A percentile compares a stretch with the other conserved stretches of the same genome.
Evolutionary conservation across 805 yeast species (phyloP).

Genomic region (Saccharomycopsis vini): DNA sequence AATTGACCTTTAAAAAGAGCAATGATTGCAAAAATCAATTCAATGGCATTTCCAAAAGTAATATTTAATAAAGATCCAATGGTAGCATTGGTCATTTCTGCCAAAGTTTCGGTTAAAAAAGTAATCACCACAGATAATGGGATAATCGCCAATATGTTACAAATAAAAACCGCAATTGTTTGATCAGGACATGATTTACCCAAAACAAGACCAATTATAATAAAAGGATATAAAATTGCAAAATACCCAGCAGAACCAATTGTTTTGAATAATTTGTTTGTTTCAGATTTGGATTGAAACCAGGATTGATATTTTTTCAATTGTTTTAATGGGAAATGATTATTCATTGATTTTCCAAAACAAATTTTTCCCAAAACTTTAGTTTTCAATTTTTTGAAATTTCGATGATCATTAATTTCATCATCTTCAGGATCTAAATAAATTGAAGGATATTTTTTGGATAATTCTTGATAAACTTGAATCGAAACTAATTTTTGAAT

Average conservation of each 20-base stretch:
- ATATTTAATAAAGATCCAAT: slow-evolving; percentile 17
- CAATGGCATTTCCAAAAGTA: slow-evolving; percentile 19
- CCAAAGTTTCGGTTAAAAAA: slow-evolving; percentile 15
- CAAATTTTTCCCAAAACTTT: neutral
- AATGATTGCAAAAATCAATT: slow-evolving; percentile 16
- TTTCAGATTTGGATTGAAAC: slow-evolving; percentile 1
- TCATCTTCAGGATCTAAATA: slow-evolving; percentile 7
- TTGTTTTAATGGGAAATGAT: slow-evolving; percentile 3
- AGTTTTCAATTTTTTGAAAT: slow-evolving; percentile 5
- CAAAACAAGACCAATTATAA: slow-evolving; percentile 15
- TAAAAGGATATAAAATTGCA: slow-evolving; percentile 14
- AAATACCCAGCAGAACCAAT: slow-evolving; percentile 14
- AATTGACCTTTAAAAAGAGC: slow-evolving; percentile 17
- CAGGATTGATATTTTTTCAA: slow-evolving; percentile 4
- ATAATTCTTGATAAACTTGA: slow-evolving; percentile 16
- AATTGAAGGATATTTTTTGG: slow-evolving; percentile 13
- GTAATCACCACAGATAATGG: slow-evolving; percentile 17
- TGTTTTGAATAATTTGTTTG: slow-evolving; percentile 6
- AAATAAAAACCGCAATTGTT: slow-evolving; percentile 10
- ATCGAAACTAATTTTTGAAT: slow-evolving; percentile 11
- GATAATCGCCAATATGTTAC: slow-evolving; percentile 17
- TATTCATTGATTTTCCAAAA: slow-evolving; percentile 1
- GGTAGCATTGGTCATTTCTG: slow-evolving; percentile 16
- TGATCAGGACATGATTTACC: slow-evolving; percentile 8
- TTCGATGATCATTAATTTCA: slow-evolving; percentile 1